Conservation (phyloP, 805 yeast species). For the Barnettozyma sucrosica region DNA sequence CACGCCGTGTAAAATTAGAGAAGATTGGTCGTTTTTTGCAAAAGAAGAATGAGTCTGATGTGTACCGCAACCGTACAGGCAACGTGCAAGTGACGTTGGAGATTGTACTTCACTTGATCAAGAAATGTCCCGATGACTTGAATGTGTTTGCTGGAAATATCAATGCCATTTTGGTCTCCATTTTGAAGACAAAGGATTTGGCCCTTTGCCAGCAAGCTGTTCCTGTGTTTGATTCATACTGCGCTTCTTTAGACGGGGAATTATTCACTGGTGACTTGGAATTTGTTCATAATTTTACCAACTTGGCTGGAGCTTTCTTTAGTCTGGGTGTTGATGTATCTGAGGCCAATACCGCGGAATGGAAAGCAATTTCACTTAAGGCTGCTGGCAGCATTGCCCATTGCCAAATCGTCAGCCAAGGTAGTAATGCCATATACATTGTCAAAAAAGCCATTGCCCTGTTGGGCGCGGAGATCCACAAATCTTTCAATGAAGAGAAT, state of each 20-base stretch:
- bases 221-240: slow-evolving; percentile 42
- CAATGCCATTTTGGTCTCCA: slow-evolving; percentile 48
- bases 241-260: slow-evolving; percentile 50
- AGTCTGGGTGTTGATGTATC: slow-evolving; percentile 11
- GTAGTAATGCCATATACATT: slow-evolving; percentile 11
- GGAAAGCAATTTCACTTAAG: slow-evolving; percentile 36
- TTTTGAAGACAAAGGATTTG: slow-evolving; percentile 53
- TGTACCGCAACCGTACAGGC: slow-evolving; percentile 59
- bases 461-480: slow-evolving; percentile 14
- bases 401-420: slow-evolving; percentile 24
- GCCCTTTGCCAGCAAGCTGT: slow-evolving; percentile 50
- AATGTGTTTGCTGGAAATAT: slow-evolving; percentile 74
- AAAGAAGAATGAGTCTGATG: slow-evolving; percentile 56
- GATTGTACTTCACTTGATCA: slow-evolving; percentile 63
- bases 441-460: slow-evolving; percentile 19
- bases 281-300: slow-evolving; percentile 44
- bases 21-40: slow-evolving; percentile 72
- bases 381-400: slow-evolving; percentile 35
- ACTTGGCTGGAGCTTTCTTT: slow-evolving; percentile 28
- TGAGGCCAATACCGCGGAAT: slow-evolving; percentile 30
- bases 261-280: slow-evolving; percentile 59
- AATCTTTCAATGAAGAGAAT: slow-evolving; percentile 21
- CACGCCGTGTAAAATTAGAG: slow-evolving; percentile 81
- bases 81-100: slow-evolving; percentile 78
- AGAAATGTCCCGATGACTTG: slow-evolving; percentile 74